Base-by-base conservation (phyloP, 2,329 filamentous ascomycete genomes). In the Penicillium sp. region DNA sequence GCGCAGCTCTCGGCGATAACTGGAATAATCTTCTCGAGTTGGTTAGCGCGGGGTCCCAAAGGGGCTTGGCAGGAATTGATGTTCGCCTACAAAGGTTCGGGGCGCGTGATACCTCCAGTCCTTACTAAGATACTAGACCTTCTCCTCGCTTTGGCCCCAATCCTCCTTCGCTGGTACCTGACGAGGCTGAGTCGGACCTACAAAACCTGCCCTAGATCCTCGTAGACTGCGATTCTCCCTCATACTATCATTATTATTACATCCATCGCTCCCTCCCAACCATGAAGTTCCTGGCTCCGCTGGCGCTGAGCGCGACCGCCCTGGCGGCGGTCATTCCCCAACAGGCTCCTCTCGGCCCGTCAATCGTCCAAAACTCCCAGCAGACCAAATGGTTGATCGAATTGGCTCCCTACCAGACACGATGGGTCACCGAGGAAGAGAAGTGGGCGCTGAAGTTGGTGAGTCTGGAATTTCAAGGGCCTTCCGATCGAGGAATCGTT, bases 401-500 rank as follows among this genome's bases (percentile, higher is more conserved):
- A 80, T 83, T 95, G 28, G 84, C 86, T n/a, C 92, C 92, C 3
- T 92, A 90, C 57, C 84, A 94, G 73, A 93, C 88, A 25, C 82
- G 84, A 82, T 95, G 91, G 90, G 89, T 97, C 35, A 96, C 91
- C 0, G 94, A 98, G 71, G 91, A 96, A 38, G 88, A 97, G 80
- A 99, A 98, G 79, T 97, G 94, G 92, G 88, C 89, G 76, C 80
- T 98, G 64, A 88, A 90, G 71, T 84, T 92, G 67, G 92, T 96
- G 84, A 59, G 86, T 31, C 25, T 41, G 43, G 22, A 31, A 28
- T 5, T n/a, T 4, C 11, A 14, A 47, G 43, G 4, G 25, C 25
- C 7, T 3, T 47, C 3, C 31, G 10, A 47, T 47, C 43, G 25
- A 47, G 43, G 43, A 17, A 22, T 2, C 4, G 37, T 17, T 47